A percentile compares a stretch with the other conserved stretches of the same genome.
Evolutionary conservation across 345 rosid genomes (phyloP).

Genomic region (Nephelium lappaceum): DNA sequence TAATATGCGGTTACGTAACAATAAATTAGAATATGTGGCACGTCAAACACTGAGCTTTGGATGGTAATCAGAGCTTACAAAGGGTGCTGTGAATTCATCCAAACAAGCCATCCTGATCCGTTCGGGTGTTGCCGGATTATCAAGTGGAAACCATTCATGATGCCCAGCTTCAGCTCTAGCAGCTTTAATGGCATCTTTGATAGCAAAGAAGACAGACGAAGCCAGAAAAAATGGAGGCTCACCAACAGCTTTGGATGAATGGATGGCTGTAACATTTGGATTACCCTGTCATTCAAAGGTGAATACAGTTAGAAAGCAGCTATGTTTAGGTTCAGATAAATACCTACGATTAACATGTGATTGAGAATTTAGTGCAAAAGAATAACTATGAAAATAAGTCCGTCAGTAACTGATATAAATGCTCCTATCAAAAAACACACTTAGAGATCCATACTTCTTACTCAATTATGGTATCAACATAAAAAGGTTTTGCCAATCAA

Average conservation of each 20-base stretch:
- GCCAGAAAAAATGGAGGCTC: constrained; percentile 98
- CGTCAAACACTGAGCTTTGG: constrained; percentile 84
- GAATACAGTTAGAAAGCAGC: not conserved
- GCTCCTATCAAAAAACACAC: not conserved
- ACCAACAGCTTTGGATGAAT: constrained; percentile 95
- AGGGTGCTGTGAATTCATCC: constrained; percentile 70
- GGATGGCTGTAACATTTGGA: constrained; percentile 81
- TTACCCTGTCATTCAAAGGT: constrained; percentile 57
- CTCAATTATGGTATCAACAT: too few species aligned
- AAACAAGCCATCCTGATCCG: constrained; percentile 93
- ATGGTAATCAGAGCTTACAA: constrained; percentile 45
- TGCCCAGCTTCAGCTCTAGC: constrained; percentile 81
- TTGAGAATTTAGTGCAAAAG: not conserved
- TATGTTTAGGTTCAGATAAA: not conserved
- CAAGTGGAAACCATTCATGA: constrained; percentile 81
- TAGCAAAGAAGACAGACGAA: constrained; percentile 80
- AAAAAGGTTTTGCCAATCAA: too few species aligned
- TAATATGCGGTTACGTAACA: not conserved
- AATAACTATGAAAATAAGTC: not conserved
- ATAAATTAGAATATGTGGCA: not conserved
- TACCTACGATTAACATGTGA: not conserved
- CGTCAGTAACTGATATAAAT: not conserved
- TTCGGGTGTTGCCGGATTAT: constrained; percentile 93
- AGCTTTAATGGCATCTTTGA: constrained; percentile 78
- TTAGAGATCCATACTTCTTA: too few species aligned